Evolutionary conservation across 805 yeast species (phyloP).

Genomic region (Myxozyma mucilagina): DNA sequence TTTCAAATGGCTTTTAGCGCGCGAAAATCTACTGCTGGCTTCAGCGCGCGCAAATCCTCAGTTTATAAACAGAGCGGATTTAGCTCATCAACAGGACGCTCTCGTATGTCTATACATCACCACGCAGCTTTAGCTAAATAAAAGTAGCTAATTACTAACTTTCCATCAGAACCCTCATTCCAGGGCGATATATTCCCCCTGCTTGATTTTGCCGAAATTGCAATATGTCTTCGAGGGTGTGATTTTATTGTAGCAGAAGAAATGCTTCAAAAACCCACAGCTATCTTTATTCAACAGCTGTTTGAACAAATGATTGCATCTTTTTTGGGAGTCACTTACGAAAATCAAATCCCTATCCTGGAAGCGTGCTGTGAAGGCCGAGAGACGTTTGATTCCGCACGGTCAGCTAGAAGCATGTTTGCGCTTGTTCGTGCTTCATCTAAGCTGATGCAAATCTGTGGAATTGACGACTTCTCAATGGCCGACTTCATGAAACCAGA

Average conservation of each 20-base stretch:
- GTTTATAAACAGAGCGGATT: conserved; percentile 20
- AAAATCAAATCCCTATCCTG: conserved; percentile 35
- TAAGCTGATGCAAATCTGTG: conserved; percentile 47
- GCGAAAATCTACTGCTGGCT: conserved; percentile 24
- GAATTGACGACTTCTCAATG: conserved; percentile 73
- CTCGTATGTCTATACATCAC: conserved; percentile 18
- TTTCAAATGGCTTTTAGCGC: conserved; percentile 23
- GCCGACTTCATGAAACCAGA: conserved; percentile 79
- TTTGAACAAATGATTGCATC: conserved; percentile 63
- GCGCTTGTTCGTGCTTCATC: conserved; percentile 29
- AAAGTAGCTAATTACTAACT: background rate
- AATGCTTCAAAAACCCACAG: conserved; percentile 56
- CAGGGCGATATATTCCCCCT: conserved; percentile 51
- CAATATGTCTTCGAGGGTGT: conserved; percentile 60
- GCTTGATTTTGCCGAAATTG: conserved; percentile 59
- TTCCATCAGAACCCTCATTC: conserved; percentile 15
- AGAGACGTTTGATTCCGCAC: conserved; percentile 31
- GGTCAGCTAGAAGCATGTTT: conserved; percentile 29
- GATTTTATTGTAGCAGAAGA: conserved; percentile 64
- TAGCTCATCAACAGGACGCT: conserved; percentile 25
- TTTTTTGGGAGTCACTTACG: conserved; percentile 55
- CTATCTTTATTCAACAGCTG: conserved; percentile 54
- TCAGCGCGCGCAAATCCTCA: conserved; percentile 30
- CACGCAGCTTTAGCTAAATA: background rate
- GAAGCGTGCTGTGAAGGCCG: conserved; percentile 41